Evolutionary conservation across 176 grass and related monocot genomes (phyloP).

Genomic region (Juncus inflexus): DNA sequence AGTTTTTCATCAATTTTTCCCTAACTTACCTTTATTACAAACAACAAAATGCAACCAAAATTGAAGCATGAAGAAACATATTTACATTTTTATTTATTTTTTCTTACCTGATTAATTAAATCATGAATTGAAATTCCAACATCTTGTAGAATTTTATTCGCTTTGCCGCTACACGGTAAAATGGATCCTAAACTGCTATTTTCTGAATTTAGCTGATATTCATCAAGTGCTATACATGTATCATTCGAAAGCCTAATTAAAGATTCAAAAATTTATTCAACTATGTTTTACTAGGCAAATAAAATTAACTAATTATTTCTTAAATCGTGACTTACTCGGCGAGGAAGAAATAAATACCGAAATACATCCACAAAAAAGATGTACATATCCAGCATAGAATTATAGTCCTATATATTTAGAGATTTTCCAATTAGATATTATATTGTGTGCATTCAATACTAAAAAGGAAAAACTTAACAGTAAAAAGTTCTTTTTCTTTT

Average conservation of each 20-base stretch:
- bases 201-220: conserved; percentile 70
- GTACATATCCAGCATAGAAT: conserved; percentile 67
- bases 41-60: conserved; percentile 3
- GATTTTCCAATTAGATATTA: conserved; percentile 3
- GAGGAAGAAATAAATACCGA: conserved; percentile 83
- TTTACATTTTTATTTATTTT: conserved; percentile 16
- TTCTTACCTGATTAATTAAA: conserved; percentile 61
- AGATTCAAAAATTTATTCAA: not conserved
- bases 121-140: conserved; percentile 61
- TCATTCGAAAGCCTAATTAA: conserved; percentile 54
- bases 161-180: conserved; percentile 54
- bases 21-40: not conserved
- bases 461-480: not conserved
- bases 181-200: conserved; percentile 81
- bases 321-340: conserved; percentile 43
- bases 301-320: not conserved
- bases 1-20: too few species aligned
- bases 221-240: conserved; percentile 60
- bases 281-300: not conserved
- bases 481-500: not conserved
- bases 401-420: conserved; percentile 48
- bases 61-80: not conserved
- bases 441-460: not conserved
- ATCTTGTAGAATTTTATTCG: conserved; percentile 43
- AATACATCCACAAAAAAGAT: conserved; percentile 69